Evolutionary conservation across 441 rosid genomes (phyloP).

Genomic region (Adansonia grandidieri): DNA sequence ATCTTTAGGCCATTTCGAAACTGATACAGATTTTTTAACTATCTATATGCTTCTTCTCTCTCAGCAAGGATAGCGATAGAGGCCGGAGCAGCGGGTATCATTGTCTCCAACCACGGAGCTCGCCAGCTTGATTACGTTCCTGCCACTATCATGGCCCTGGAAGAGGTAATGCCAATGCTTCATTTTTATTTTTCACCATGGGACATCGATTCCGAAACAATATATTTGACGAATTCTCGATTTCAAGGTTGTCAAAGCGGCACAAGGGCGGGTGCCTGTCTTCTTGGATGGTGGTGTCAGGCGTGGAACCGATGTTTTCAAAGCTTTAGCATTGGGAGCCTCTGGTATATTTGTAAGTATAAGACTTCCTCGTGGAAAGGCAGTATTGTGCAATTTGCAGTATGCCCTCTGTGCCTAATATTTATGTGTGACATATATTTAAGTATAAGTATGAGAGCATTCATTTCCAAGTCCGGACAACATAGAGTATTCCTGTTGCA

Average conservation of each 20-base stretch:
- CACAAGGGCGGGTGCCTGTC: slow-evolving; percentile 80
- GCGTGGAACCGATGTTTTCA: slow-evolving; percentile 97
- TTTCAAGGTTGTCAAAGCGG: slow-evolving; percentile 80
- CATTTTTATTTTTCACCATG: neutral
- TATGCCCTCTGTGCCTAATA: neutral
- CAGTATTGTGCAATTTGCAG: neutral
- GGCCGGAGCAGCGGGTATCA: slow-evolving; percentile 85
- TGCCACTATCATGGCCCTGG: slow-evolving; percentile 87
- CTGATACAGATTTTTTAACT: neutral
- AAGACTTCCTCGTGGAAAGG: neutral
- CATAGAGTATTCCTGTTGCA: too few relatives aligned
- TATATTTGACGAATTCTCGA: neutral
- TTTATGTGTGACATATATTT: too few relatives aligned
- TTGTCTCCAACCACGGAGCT: slow-evolving; percentile 97
- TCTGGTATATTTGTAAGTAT: slow-evolving; percentile 88
- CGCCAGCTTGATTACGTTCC: slow-evolving; percentile 96
- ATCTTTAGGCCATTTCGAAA: neutral
- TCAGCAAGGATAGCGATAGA: slow-evolving; percentile 84
- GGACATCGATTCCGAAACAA: neutral
- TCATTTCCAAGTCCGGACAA: too few relatives aligned
- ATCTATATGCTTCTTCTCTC: neutral
- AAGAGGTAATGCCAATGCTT: slow-evolving; percentile 60
- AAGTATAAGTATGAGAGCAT: neutral
- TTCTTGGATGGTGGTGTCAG: slow-evolving; percentile 91
- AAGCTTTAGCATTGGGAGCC: slow-evolving; percentile 95